phyloP scores from a whole-genome alignment of 2,329 filamentous ascomycete species.

The Neofusicoccum parvum region DNA sequence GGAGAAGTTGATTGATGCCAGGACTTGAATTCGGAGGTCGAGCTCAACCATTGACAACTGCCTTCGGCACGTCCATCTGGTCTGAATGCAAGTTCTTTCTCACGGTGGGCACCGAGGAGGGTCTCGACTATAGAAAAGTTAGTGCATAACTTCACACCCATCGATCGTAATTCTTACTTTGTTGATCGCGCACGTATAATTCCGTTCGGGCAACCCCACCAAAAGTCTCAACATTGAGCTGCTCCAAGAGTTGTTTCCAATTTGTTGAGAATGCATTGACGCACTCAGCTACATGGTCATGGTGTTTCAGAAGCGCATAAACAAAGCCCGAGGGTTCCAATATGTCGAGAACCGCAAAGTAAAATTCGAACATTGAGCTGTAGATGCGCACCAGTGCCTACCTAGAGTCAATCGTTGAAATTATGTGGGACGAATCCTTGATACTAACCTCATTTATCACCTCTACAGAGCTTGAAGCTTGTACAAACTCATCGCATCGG shows the following conservation, averaged over 20 bases:
- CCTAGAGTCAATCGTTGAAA: neutral
- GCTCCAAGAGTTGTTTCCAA: neutral
- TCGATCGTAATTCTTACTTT: neutral
- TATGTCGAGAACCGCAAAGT: neutral
- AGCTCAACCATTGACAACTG: slow-evolving; percentile 2
- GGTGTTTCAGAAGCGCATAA: neutral
- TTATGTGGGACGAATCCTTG: neutral
- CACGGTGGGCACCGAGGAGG: neutral
- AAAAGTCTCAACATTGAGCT: neutral
- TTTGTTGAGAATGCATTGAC: neutral
- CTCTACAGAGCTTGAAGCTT: neutral
- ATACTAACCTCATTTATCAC: neutral
- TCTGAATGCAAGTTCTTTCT: neutral
- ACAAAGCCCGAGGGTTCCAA: neutral
- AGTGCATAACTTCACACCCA: neutral
- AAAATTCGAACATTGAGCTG: neutral
- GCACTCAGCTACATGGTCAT: neutral
- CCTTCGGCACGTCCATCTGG: neutral
- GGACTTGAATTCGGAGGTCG: neutral
- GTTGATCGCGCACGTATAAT: neutral
- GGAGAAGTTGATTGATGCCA: neutral
- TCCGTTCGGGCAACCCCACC: neutral
- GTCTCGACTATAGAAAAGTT: neutral
- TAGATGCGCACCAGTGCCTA: neutral
- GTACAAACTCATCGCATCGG: neutral